phyloP scores from a whole-genome alignment of 2,329 filamentous ascomycete species.

The Septoria petroselini region DNA sequence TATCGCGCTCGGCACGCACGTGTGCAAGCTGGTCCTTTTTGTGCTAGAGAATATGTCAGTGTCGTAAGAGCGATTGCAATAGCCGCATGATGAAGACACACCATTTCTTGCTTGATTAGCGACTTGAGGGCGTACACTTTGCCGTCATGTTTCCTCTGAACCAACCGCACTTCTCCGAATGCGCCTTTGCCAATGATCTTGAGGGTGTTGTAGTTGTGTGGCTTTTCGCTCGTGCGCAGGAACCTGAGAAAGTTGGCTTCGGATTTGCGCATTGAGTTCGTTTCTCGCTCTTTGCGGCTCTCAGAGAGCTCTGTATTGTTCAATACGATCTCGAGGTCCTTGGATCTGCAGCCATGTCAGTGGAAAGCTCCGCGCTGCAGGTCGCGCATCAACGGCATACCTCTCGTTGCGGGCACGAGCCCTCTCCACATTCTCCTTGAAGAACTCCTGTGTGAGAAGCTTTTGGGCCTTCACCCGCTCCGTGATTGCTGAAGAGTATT shows the following conservation, averaged over 20 bases:
- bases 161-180: constrained; percentile 96
- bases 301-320: constrained; percentile 72
- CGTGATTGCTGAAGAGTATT: constrained; percentile 82
- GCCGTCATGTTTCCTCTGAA: constrained; percentile 92
- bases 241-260: constrained; percentile 93
- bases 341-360: constrained; percentile 60
- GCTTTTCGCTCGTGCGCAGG: constrained; percentile 86
- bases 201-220: constrained; percentile 90
- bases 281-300: constrained; percentile 76
- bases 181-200: constrained; percentile 99
- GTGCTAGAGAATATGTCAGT: constrained; percentile 53
- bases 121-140: constrained; percentile 99
- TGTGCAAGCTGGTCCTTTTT: constrained; percentile 98
- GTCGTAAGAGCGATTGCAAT: neutral
- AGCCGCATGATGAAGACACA: constrained; percentile 30
- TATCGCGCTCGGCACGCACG: constrained; percentile 95
- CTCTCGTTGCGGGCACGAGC: constrained; percentile 92
- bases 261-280: constrained; percentile 77
- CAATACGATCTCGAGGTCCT: constrained; percentile 84
- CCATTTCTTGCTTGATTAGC: constrained; percentile 96
- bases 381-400: constrained; percentile 52
- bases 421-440: constrained; percentile 96
- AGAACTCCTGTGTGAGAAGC: constrained; percentile 72
- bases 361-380: neutral
- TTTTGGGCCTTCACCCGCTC: constrained; percentile 67